A percentile compares a stretch with the other conserved stretches of the same genome.
Evolutionary conservation across 169 alveolate species (phyloP).

Genomic region (Perkinsus chesapeaki): DNA sequence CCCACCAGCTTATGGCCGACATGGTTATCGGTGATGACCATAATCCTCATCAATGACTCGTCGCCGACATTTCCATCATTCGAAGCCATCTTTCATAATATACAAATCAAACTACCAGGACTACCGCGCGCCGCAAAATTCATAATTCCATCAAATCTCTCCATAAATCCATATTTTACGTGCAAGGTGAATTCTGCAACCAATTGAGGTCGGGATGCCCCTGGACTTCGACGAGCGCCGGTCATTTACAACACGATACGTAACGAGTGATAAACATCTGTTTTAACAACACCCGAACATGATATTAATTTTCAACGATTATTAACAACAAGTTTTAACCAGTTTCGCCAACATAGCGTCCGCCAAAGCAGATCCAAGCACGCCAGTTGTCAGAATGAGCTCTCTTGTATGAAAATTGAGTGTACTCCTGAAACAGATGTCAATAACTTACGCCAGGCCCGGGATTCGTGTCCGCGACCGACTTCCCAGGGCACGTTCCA

Average conservation of each 20-base stretch:
- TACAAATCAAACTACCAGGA: neutral
- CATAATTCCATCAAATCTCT: too few species aligned
- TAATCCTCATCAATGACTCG: constrained; percentile 49
- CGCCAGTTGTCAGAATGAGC: neutral
- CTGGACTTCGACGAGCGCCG: too few species aligned
- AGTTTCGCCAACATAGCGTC: neutral
- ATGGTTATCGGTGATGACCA: constrained; percentile 86
- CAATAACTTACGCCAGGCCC: neutral
- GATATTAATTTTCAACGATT: neutral
- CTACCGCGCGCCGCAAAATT: neutral
- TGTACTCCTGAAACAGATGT: neutral
- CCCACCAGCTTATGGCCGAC: constrained; percentile 75
- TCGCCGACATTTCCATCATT: neutral
- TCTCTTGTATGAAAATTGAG: neutral
- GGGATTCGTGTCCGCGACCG: neutral
- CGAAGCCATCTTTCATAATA: neutral
- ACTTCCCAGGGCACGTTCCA: too few species aligned
- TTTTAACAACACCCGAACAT: neutral
- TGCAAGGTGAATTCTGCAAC: too few species aligned
- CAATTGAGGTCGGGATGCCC: too few species aligned
- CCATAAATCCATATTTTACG: too few species aligned
- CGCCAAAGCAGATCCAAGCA: neutral
- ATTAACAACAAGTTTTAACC: neutral
- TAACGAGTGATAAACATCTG: too few species aligned
- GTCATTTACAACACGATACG: neutral